A percentile compares a stretch with the other conserved stretches of the same genome.
phyloP scores from a whole-genome alignment of 176 grass and related monocot genomes.

The Alopecurus myosuroides region DNA sequence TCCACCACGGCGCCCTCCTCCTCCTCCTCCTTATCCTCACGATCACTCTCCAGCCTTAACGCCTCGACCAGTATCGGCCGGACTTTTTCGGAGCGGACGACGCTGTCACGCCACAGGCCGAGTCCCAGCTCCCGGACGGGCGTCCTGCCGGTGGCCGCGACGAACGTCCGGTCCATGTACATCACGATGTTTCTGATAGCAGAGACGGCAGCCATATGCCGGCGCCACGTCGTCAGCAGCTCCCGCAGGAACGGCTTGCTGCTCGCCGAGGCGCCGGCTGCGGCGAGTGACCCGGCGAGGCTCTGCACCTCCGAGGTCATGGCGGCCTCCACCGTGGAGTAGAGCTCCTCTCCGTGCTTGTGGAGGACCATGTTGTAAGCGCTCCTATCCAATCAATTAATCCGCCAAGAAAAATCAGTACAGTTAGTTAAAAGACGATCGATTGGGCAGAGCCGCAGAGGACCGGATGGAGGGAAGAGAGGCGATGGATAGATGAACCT shows the following conservation, averaged over 20 bases:
- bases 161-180: constrained; percentile 24
- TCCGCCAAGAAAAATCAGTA: background rate
- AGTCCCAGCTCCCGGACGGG: constrained; percentile 2
- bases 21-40: background rate
- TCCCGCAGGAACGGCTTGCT: constrained; percentile 3
- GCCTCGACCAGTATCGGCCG: background rate
- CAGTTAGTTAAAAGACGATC: background rate
- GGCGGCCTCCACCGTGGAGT: constrained; percentile 3
- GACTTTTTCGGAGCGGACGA: background rate
- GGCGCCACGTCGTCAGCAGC: constrained; percentile 21
- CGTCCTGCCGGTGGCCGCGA: background rate
- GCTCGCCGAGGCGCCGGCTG: background rate
- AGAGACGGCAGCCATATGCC: background rate
- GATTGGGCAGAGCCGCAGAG: background rate
- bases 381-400: background rate
- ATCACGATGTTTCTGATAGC: background rate
- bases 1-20: background rate
- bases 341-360: background rate
- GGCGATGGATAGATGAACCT: background rate
- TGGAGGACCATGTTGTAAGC: background rate
- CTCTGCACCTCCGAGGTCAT: constrained; percentile 17
- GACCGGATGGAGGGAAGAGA: background rate
- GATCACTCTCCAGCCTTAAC: background rate
- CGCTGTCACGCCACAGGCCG: constrained; percentile 7
- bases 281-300: background rate